These are phyloP conservation scores for Colletotrichum australisinense DNA, from an alignment of 2,329 filamentous ascomycete species.

Conservation along the genomic window DNA sequence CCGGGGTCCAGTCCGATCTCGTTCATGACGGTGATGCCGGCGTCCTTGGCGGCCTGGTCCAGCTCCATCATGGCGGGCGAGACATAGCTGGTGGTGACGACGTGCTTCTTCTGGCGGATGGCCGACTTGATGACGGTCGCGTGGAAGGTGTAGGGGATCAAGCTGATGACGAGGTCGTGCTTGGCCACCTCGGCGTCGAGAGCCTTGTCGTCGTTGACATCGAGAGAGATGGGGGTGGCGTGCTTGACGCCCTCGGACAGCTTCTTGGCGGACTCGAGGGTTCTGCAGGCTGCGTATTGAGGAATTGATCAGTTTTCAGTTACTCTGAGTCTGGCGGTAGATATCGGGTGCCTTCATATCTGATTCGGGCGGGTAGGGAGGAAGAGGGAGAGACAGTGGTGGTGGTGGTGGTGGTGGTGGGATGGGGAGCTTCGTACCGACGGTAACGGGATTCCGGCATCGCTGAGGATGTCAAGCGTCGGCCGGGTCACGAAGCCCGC, in stretches of 20 bases:
- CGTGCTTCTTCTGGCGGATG: slow-evolving; percentile 93
- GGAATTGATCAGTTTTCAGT: background rate
- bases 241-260: slow-evolving; percentile 79
- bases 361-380: background rate
- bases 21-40: slow-evolving; percentile 97
- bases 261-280: slow-evolving; percentile 79
- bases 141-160: slow-evolving; percentile 95
- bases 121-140: slow-evolving; percentile 91
- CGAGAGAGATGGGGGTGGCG: slow-evolving; percentile 82
- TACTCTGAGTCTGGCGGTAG: background rate
- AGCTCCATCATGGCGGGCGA: slow-evolving; percentile 93
- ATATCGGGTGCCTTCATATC: background rate
- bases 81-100: slow-evolving; percentile 95
- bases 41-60: slow-evolving; percentile 83
- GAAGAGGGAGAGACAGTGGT: background rate
- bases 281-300: slow-evolving; percentile 78
- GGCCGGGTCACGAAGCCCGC: slow-evolving; percentile 71
- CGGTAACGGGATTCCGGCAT: slow-evolving; percentile 73
- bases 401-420: too few species aligned
- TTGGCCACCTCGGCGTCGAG: slow-evolving; percentile 85
- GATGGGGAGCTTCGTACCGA: slow-evolving; percentile 60
- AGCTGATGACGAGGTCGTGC: slow-evolving; percentile 80
- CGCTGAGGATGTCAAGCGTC: slow-evolving; percentile 71
- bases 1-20: slow-evolving; percentile 78
- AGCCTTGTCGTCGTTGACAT: slow-evolving; percentile 80